Base-by-base conservation (phyloP, 1,139 yeast genomes). In the Blastobotrys indianensis region DNA sequence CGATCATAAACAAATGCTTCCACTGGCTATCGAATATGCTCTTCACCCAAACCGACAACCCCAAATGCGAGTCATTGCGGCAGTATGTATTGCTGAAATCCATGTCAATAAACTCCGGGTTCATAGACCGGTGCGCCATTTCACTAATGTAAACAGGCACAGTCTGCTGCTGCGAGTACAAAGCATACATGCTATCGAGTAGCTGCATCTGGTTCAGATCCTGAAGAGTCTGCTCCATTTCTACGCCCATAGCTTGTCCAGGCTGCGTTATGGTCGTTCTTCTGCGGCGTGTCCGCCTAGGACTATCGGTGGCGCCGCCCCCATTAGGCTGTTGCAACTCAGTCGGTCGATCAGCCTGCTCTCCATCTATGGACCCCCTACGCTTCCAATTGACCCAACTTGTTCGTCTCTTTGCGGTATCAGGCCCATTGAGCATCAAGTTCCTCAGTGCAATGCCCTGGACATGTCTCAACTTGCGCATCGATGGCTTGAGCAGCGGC, bases 101-200 rank as follows among this genome's bases (percentile, higher is more conserved):
- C n/a, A 65, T 53, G 42, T 64, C 71, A 16, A 56, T 60, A 51
- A 68, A 69, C 36, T 60, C 64, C 3, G 70, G 68, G 49, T 67
- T 63, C 41, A 65, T 56, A 3, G 69, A 60, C 6, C 62, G 50
- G 3, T 56, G 45, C 10, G 60, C 59, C 8, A 63, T 56, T 49
- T 74, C 73, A 50, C 76, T 72, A 4, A 72, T 61, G 44, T 71
- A 72, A 37, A 73, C 64, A 0, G 74, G 72, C 6, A 53, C 55
- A 5, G 59, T 56, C 12, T 62, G 54, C 35, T 57, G 54, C 16
- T 61, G 57, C 7, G 56, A 57, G 46, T 69, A 72, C 5, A 72
- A 35, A 0, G 72, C 66, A 41, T 64, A 65, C 51, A 70, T 69
- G 4, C 63, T 61, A 43, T 70, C 69, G 3, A 64, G 53, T 41